Conservation (phyloP, 306 rosid genomes). For the Prunus dulcis region DNA sequence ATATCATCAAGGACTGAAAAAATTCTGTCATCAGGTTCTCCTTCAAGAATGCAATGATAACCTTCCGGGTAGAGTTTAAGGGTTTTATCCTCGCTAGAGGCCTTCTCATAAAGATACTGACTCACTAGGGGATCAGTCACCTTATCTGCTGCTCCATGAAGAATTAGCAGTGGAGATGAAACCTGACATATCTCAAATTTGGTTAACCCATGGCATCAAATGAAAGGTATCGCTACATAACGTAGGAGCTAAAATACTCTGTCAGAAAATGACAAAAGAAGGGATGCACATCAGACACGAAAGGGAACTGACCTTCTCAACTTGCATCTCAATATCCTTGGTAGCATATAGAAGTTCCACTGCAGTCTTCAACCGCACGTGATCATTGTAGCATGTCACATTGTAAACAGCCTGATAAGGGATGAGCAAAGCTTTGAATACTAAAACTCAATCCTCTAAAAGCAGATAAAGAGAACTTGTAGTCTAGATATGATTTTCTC, state of each 20-base stretch:
- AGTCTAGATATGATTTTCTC: no score
- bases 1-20: slow-evolving; percentile 60
- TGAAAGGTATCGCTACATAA: neutral
- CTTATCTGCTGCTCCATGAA: slow-evolving; percentile 81
- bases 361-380: slow-evolving; percentile 62
- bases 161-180: slow-evolving; percentile 71
- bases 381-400: slow-evolving; percentile 62
- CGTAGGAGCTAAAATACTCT: neutral
- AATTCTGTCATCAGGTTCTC: slow-evolving; percentile 82
- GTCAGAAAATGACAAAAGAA: neutral
- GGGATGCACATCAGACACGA: neutral
- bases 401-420: slow-evolving; percentile 66
- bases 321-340: slow-evolving; percentile 56
- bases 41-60: slow-evolving; percentile 78
- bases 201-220: neutral
- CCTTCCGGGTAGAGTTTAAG: slow-evolving; percentile 63
- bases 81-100: slow-evolving; percentile 71
- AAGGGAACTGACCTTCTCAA: slow-evolving; percentile 50
- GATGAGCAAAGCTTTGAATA: neutral
- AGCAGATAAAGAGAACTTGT: neutral
- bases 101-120: slow-evolving; percentile 69
- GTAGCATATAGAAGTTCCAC: slow-evolving; percentile 67
- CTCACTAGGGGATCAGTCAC: slow-evolving; percentile 85
- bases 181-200: slow-evolving; percentile 37
- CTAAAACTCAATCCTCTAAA: neutral